phyloP scores from a whole-genome alignment of 257 asterid species.

The Capsicum chinense region DNA sequence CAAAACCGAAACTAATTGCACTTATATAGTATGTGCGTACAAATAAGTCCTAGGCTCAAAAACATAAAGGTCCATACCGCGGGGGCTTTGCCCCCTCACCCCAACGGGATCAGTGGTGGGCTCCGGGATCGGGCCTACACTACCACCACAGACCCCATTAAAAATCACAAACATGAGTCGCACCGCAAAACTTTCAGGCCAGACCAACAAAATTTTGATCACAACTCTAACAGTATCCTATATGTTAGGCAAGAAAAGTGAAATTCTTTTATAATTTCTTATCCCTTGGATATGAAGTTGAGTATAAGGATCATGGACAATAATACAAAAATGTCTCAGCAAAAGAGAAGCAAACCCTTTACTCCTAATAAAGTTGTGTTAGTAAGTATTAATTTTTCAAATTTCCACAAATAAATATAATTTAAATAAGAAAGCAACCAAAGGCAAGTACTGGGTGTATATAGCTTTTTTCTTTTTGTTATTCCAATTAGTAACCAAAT shows the following conservation, averaged over 20 bases:
- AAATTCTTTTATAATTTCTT: not conserved
- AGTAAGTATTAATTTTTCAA: not conserved
- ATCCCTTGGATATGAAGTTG: conserved; percentile 13
- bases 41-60: too few species aligned
- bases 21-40: too few species aligned
- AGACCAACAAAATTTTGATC: too few species aligned
- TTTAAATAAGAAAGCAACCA: not conserved
- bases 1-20: too few species aligned
- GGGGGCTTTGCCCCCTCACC: too few species aligned
- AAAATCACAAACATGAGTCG: too few species aligned
- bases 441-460: not conserved
- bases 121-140: too few species aligned
- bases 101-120: too few species aligned
- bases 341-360: not conserved
- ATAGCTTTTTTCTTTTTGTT: not conserved
- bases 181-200: too few species aligned
- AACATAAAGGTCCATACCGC: too few species aligned
- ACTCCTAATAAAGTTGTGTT: not conserved
- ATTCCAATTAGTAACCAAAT: conserved; percentile 19
- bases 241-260: not conserved
- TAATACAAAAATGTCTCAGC: too few species aligned
- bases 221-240: not conserved
- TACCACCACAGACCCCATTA: too few species aligned
- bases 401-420: not conserved
- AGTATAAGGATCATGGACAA: not conserved